Evolutionary conservation across 2,329 filamentous ascomycete species (phyloP).

Genomic region (Xylaria sp.): DNA sequence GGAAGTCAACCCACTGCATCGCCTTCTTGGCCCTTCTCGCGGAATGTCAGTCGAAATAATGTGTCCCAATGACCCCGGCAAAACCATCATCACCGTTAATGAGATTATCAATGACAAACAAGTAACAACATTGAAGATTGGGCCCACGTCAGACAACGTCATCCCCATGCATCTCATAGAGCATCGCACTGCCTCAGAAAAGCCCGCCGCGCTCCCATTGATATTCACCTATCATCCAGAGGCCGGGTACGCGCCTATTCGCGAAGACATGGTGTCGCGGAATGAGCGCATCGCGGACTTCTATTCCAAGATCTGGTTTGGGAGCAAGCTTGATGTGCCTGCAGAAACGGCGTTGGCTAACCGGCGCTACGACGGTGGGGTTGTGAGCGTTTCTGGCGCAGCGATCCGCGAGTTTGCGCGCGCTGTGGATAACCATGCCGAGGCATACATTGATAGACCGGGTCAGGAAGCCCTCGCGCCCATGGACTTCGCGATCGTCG

Average conservation of each 20-base stretch:
- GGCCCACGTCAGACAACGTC: conserved; percentile 9
- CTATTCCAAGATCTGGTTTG: conserved; percentile 97
- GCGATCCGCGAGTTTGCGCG: conserved; percentile 21
- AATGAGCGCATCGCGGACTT: conserved; percentile 98
- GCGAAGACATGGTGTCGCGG: conserved; percentile 87
- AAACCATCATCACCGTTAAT: conserved; percentile 17
- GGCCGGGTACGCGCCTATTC: conserved; percentile 89
- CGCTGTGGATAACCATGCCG: conserved; percentile 19
- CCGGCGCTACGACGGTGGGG: conserved; percentile 59
- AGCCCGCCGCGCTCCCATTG: conserved; percentile 76
- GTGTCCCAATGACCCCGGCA: conserved; percentile 11
- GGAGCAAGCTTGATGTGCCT: conserved; percentile 36
- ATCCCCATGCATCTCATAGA: conserved; percentile 84
- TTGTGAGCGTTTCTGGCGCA: conserved; percentile 70
- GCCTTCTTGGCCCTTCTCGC: conserved; percentile 20
- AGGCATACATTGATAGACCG: conserved; percentile 21
- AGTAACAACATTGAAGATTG: conserved; percentile 20
- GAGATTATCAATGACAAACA: conserved; percentile 17
- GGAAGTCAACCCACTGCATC: conserved; percentile 19
- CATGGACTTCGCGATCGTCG: conserved; percentile 96
- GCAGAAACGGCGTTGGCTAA: conserved; percentile 5
- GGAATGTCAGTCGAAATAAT: conserved; percentile 18
- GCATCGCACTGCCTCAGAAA: conserved; percentile 79
- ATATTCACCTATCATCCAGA: conserved; percentile 92
- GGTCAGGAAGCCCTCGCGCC: conserved; percentile 47